Conservation (phyloP, 345 rosid species). For the Syzygium jambos region DNA sequence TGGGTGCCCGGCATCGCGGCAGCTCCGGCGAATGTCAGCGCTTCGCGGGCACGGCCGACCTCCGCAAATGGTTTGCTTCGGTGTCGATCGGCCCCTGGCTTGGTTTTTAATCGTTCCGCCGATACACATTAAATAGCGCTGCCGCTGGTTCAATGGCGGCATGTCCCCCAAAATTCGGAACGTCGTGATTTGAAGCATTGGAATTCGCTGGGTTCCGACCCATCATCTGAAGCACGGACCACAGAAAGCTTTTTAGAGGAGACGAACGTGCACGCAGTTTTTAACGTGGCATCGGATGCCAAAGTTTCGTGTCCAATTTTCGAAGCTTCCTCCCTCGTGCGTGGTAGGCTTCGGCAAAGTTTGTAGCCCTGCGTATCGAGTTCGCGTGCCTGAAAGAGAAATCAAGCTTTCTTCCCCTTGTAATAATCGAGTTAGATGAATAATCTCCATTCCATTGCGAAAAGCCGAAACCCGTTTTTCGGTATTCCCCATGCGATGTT, state of each 20-base stretch:
- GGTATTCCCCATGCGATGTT: not conserved
- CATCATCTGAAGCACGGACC: no score
- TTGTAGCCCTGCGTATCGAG: not conserved
- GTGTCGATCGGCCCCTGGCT: no score
- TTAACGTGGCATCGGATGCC: no score
- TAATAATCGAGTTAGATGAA: not conserved
- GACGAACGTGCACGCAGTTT: no score
- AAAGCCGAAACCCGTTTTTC: not conserved
- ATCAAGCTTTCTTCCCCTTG: not conserved
- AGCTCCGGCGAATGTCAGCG: not conserved
- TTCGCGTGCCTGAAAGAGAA: not conserved
- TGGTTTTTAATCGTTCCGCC: not conserved
- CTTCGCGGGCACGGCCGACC: not conserved
- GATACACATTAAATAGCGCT: not conserved
- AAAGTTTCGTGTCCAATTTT: no score
- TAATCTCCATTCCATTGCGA: not conserved
- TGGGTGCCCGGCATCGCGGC: not conserved
- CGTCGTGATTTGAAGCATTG: not conserved
- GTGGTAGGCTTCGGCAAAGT: not conserved
- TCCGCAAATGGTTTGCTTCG: no score
- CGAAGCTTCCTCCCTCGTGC: no score
- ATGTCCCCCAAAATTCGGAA: not conserved
- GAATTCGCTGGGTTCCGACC: accelerated
- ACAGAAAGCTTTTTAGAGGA: no score
- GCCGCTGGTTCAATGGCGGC: accelerated